Evolutionary conservation across 1,139 yeast species (phyloP).

Genomic region (Suhomyces bribrorum): DNA sequence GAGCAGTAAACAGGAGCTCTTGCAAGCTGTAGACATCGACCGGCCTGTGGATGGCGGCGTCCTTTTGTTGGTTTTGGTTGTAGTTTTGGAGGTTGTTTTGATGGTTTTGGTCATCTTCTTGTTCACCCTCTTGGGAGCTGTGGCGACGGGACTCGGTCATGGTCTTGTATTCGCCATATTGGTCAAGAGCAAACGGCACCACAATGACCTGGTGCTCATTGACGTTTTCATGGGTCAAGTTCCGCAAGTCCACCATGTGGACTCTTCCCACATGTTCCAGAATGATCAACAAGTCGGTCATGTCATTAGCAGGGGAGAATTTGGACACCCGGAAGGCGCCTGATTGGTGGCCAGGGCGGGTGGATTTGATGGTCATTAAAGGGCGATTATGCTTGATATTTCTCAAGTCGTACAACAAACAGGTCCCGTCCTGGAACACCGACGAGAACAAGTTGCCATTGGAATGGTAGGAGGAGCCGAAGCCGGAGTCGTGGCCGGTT

Average conservation of each 20-base stretch:
- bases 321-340: conserved; percentile 70
- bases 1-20: conserved; percentile 31
- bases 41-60: conserved; percentile 9
- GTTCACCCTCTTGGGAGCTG: too few relatives aligned
- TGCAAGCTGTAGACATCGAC: conserved; percentile 17
- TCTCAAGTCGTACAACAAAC: conserved; percentile 74
- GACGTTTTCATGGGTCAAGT: conserved; percentile 37
- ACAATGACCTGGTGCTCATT: conserved; percentile 73
- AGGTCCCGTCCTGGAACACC: conserved; percentile 83
- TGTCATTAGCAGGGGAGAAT: conserved; percentile 59
- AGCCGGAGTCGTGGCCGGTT: conserved; percentile 75
- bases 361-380: conserved; percentile 55
- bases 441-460: conserved; percentile 74
- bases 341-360: conserved; percentile 57
- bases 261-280: conserved; percentile 87
- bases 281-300: conserved; percentile 73
- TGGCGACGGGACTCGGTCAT: too few relatives aligned
- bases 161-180: conserved; percentile 33
- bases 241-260: conserved; percentile 77
- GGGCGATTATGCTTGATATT: conserved; percentile 47
- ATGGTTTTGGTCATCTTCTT: background rate
- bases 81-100: background rate
- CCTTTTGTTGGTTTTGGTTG: background rate
- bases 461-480: conserved; percentile 76
- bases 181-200: conserved; percentile 48